Evolutionary conservation across 1,284 basidiomycete species (phyloP).

Genomic region (Gymnopus androsaceus): DNA sequence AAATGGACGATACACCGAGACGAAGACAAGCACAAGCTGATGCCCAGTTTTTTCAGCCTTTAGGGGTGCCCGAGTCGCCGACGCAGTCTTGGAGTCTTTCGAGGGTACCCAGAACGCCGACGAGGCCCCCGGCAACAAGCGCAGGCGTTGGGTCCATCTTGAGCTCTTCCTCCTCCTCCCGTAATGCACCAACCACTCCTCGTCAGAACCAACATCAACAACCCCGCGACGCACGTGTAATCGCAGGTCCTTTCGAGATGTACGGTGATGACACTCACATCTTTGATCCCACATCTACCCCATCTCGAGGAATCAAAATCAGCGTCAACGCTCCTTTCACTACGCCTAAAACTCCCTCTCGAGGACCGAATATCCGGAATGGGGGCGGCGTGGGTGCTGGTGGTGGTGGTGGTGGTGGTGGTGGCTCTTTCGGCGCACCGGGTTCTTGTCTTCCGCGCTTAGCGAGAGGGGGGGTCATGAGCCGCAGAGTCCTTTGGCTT

Average conservation of each 20-base stretch:
- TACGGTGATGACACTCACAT: slow-evolving; percentile 37
- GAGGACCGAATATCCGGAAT: slow-evolving; percentile 62
- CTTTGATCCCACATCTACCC: slow-evolving; percentile 77
- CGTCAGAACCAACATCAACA: no score
- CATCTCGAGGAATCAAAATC: slow-evolving; percentile 68
- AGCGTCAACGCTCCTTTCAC: slow-evolving; percentile 48
- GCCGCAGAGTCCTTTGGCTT: no score
- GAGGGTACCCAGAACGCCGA: slow-evolving; percentile 46
- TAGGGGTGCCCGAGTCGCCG: slow-evolving; percentile 57
- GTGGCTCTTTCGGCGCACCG: slow-evolving; percentile 29
- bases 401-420: slow-evolving; percentile 18
- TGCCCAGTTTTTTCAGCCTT: slow-evolving; percentile 55
- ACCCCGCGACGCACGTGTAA: slow-evolving; percentile 46
- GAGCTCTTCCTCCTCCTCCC: slow-evolving; percentile 33
- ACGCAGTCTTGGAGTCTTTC: slow-evolving; percentile 27
- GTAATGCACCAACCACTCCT: slow-evolving; percentile 53
- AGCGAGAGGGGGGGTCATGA: slow-evolving; percentile 26
- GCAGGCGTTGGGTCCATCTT: slow-evolving; percentile 32
- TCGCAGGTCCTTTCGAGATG: slow-evolving; percentile 36
- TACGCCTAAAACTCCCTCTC: slow-evolving; percentile 18
- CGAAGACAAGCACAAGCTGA: slow-evolving; percentile 44
- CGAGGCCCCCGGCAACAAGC: slow-evolving; percentile 30
- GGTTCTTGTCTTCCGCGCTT: slow-evolving; percentile 31
- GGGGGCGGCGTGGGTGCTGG: slow-evolving; percentile 30
- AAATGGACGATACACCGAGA: slow-evolving; percentile 52